Evolutionary conservation across 768 basidiomycete genomes (phyloP).

Genomic region (Macrolepiota dolichaula): DNA sequence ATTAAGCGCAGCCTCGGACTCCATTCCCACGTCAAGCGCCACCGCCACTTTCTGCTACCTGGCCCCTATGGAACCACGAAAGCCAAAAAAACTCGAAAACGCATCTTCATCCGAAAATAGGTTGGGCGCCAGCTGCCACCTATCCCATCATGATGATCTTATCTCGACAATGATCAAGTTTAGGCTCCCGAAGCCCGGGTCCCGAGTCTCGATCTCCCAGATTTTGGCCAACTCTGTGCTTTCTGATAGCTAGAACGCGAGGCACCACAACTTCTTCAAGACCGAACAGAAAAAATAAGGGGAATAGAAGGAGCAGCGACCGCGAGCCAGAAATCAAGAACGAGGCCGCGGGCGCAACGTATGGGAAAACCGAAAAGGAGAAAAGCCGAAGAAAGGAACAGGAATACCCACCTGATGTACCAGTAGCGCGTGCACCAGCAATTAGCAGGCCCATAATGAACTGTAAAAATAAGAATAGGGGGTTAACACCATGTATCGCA

Average conservation of each 20-base stretch:
- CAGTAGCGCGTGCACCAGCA: slow-evolving; percentile 78
- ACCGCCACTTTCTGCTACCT: neutral
- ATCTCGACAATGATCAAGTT: neutral
- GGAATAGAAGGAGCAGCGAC: neutral
- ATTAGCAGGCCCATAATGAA: slow-evolving; percentile 82
- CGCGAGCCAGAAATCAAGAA: too few species aligned
- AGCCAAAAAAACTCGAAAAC: neutral
- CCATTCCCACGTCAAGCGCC: neutral
- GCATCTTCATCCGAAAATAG: neutral
- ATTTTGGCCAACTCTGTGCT: neutral
- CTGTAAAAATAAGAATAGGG: slow-evolving; percentile 31
- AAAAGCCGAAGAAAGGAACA: slow-evolving; percentile 11
- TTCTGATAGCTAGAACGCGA: neutral
- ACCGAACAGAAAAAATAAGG: neutral
- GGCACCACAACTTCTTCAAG: neutral
- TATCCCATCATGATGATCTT: neutral
- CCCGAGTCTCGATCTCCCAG: neutral
- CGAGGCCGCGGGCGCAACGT: neutral
- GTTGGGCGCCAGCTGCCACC: neutral
- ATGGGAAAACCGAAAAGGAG: neutral
- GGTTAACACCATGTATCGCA: slow-evolving; percentile 11
- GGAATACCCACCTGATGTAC: slow-evolving; percentile 54
- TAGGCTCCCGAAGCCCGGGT: neutral
- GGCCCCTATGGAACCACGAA: neutral
- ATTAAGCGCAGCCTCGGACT: neutral